phyloP scores from a whole-genome alignment of 306 rosid species.

The Sesbania bispinosa region DNA sequence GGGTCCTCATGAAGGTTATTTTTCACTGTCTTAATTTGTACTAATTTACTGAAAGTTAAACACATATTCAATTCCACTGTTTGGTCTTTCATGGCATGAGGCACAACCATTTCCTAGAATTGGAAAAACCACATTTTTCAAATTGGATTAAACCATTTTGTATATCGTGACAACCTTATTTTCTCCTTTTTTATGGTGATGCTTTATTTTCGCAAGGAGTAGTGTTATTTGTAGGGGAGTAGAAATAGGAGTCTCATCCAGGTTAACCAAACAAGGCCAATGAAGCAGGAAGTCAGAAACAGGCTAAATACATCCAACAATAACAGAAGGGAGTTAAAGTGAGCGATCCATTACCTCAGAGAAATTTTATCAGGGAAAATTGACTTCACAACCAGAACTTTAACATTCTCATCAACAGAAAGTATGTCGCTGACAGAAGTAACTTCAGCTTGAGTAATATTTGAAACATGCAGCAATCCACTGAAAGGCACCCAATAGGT shows the following conservation, averaged over 20 bases:
- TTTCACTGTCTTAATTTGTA: not conserved
- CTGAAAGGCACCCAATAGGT: conserved; percentile 46
- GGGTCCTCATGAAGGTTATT: no score
- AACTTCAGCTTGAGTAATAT: conserved; percentile 60
- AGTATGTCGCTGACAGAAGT: conserved; percentile 72
- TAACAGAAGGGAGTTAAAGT: conserved; percentile 10
- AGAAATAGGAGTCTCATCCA: not conserved
- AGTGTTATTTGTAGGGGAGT: not conserved
- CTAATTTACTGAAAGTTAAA: not conserved
- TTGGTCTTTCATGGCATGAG: not conserved
- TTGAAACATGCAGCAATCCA: conserved; percentile 92
- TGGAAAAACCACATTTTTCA: not conserved
- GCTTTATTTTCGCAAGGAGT: not conserved
- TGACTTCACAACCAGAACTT: conserved; percentile 84
- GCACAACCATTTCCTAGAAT: not conserved
- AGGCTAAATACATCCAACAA: conserved; percentile 14
- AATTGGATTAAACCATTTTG: not conserved
- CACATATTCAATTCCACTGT: not conserved
- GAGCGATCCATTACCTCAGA: conserved; percentile 57
- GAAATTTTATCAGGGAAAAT: conserved; percentile 84
- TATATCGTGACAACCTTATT: not conserved
- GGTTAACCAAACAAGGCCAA: not conserved
- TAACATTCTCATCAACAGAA: conserved; percentile 65
- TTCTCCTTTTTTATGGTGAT: not conserved
- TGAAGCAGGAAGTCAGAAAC: not conserved